These are phyloP conservation scores for Saccharomyces hybrid DNA, from an alignment of 1,139 yeast species.

Conservation along the genomic window DNA sequence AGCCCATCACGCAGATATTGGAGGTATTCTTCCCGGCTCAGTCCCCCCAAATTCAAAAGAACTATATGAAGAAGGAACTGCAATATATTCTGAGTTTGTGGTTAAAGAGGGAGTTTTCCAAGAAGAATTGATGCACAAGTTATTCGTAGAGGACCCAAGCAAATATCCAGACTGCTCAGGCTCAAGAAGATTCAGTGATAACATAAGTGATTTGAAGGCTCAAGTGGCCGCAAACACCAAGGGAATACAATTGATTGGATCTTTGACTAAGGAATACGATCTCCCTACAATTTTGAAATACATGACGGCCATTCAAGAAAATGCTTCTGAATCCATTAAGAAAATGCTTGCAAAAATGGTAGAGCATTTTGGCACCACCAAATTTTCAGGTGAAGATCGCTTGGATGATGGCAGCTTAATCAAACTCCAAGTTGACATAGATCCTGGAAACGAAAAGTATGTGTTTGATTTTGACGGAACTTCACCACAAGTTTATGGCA, in stretches of 20 bases:
- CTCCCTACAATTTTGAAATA: constrained; percentile 35
- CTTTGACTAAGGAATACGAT: constrained; percentile 35
- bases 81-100: constrained; percentile 39
- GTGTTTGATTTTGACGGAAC: constrained; percentile 44
- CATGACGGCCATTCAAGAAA: constrained; percentile 41
- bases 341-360: constrained; percentile 32
- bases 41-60: constrained; percentile 44
- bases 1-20: constrained; percentile 49
- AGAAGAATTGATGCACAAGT: constrained; percentile 34
- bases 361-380: constrained; percentile 20
- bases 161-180: constrained; percentile 41
- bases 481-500: constrained; percentile 53
- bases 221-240: constrained; percentile 44
- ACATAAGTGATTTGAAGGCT: constrained; percentile 43
- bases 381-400: constrained; percentile 35
- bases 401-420: constrained; percentile 45
- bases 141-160: constrained; percentile 38
- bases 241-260: constrained; percentile 38
- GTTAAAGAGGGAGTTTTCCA: constrained; percentile 38
- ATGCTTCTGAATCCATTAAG: constrained; percentile 38
- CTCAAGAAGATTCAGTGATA: constrained; percentile 40
- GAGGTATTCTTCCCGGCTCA: constrained; percentile 43
- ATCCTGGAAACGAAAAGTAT: constrained; percentile 34
- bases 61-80: constrained; percentile 43
- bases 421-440: constrained; percentile 36